These are phyloP conservation scores for Theobroma grandiflorum DNA, from an alignment of 441 rosid genomes.

Conservation along the genomic window DNA sequence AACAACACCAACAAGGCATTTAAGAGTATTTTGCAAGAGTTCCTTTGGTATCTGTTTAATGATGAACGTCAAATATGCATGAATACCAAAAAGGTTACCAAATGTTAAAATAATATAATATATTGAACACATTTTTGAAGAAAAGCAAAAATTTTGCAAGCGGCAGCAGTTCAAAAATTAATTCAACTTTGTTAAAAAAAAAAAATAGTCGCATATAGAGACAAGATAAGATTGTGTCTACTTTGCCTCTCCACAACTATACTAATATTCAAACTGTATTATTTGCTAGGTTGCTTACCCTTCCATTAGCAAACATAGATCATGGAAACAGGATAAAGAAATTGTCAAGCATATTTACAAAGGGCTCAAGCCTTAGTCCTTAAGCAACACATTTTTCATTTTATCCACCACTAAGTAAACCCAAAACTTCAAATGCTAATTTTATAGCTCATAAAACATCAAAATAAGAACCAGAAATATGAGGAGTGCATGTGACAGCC, in stretches of 20 bases:
- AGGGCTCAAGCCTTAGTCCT: not conserved
- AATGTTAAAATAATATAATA: slow-evolving; percentile 1
- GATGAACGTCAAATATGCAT: slow-evolving; percentile 25
- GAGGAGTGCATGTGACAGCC: slow-evolving; percentile 3
- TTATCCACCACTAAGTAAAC: not conserved
- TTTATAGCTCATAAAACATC: not conserved
- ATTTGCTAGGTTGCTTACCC: slow-evolving; percentile 2
- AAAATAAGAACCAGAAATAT: slow-evolving; percentile 1
- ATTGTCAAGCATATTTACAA: not conserved
- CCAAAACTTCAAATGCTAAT: not conserved
- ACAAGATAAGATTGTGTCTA: not conserved
- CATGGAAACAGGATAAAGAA: slow-evolving; percentile 4
- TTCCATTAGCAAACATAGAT: not conserved
- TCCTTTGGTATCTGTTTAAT: slow-evolving; percentile 67
- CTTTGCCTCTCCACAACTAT: not conserved
- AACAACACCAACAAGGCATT: slow-evolving; percentile 73
- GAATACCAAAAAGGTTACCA: not conserved
- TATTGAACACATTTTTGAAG: not conserved
- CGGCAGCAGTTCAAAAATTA: not conserved
- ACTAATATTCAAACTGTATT: slow-evolving; percentile 4
- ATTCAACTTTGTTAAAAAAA: not conserved
- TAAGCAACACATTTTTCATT: not conserved
- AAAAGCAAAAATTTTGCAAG: not conserved
- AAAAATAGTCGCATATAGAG: not conserved
- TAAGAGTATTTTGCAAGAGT: slow-evolving; percentile 68